Percentiles rank a stretch among this genome's conserved stretches.
Evolutionary conservation across 1,284 basidiomycete genomes (phyloP).

Genomic region (Malassezia sp.): DNA sequence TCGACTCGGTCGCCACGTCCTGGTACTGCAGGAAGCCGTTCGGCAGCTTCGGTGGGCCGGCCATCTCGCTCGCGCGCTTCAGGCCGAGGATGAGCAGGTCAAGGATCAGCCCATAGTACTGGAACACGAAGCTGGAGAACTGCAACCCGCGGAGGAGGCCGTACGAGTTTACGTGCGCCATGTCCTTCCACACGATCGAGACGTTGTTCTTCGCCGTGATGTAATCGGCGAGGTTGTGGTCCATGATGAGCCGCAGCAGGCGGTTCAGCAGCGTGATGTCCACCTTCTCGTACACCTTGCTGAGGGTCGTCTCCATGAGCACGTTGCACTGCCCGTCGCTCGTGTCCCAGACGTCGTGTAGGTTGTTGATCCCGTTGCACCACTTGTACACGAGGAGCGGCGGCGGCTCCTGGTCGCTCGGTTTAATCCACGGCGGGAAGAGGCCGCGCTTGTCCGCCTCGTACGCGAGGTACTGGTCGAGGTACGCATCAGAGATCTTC

Average conservation of each 20-base stretch:
- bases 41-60: slow-evolving; percentile 42
- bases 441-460: slow-evolving; percentile 46
- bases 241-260: slow-evolving; percentile 45
- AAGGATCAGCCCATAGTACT: slow-evolving; percentile 45
- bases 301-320: slow-evolving; percentile 45
- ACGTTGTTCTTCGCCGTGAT: slow-evolving; percentile 47
- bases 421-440: slow-evolving; percentile 47
- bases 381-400: slow-evolving; percentile 47
- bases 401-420: slow-evolving; percentile 43
- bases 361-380: slow-evolving; percentile 47
- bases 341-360: slow-evolving; percentile 43
- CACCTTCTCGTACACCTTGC: slow-evolving; percentile 45
- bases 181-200: slow-evolving; percentile 46
- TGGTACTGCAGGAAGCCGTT: slow-evolving; percentile 45
- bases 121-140: slow-evolving; percentile 46
- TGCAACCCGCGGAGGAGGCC: slow-evolving; percentile 45
- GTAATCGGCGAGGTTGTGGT: slow-evolving; percentile 46
- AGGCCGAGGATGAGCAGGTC: slow-evolving; percentile 44
- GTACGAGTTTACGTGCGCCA: slow-evolving; percentile 46
- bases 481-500: slow-evolving; percentile 46
- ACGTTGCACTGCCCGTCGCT: slow-evolving; percentile 44
- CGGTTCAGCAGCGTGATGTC: slow-evolving; percentile 46
- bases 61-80: slow-evolving; percentile 44
- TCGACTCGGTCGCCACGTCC: slow-evolving; percentile 37
- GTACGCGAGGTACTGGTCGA: slow-evolving; percentile 45